phyloP scores from a whole-genome alignment of 169 alveolate species.

The Plasmodium adleri region DNA sequence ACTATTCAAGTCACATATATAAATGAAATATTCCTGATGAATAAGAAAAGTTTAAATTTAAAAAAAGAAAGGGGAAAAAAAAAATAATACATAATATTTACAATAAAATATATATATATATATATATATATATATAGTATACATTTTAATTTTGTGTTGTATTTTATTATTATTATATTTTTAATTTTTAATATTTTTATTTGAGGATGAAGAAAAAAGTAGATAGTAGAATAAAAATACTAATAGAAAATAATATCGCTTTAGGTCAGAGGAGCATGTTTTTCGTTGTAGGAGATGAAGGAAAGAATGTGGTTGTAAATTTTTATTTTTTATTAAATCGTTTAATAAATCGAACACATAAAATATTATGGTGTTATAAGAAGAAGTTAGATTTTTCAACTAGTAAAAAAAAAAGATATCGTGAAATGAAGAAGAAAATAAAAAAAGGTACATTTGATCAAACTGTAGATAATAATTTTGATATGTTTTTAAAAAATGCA shows the following conservation, averaged over 20 bases:
- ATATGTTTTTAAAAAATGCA: slow-evolving; percentile 94
- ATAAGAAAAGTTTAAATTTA: too few relatives aligned
- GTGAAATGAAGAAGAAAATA: slow-evolving; percentile 94
- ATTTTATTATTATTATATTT: too few relatives aligned
- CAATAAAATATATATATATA: too few relatives aligned
- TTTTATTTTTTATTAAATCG: slow-evolving; percentile 88
- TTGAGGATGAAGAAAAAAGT: slow-evolving; percentile 95
- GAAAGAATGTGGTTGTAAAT: slow-evolving; percentile 96
- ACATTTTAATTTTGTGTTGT: too few relatives aligned
- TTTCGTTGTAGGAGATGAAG: slow-evolving; percentile 97
- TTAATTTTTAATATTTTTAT: neutral
- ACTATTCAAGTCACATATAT: too few relatives aligned
- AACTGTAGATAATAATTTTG: slow-evolving; percentile 97
- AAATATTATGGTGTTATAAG: slow-evolving; percentile 99
- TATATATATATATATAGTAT: too few relatives aligned
- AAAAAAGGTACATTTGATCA: slow-evolving; percentile 94
- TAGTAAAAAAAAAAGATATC: slow-evolving; percentile 96
- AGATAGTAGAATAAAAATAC: slow-evolving; percentile 93
- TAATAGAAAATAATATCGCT: slow-evolving; percentile 94
- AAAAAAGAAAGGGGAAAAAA: too few relatives aligned
- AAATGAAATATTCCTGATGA: too few relatives aligned
- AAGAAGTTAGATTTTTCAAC: slow-evolving; percentile 98
- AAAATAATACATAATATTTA: too few relatives aligned
- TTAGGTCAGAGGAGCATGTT: slow-evolving; percentile 95
- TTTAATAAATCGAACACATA: slow-evolving; percentile 87